Evolutionary conservation across 73 alveolate genomes (phyloP), one percentile per base, ranked within the genome.

Genomic region (Symbiodinium natans): DNA sequence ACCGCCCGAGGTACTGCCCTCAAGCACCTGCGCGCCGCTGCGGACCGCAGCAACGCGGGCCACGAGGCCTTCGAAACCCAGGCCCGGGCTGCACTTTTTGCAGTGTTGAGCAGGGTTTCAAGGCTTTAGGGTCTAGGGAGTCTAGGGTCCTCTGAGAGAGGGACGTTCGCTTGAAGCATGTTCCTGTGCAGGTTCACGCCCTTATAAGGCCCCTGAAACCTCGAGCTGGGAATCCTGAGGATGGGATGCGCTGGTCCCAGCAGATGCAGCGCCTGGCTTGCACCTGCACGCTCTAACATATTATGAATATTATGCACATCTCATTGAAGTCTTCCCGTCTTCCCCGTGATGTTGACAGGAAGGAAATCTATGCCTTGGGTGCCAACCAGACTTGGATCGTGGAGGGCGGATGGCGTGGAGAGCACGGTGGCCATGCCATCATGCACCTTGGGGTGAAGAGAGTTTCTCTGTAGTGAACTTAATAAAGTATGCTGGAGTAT

Each of bases 381-480:
- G 42, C 10, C 10, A 86, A 71, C 42, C 38, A 36, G 36, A 82
- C 86, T 17, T 88, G 95, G 95, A 29, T 88, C 23, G 74, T 56
- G 43, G 95, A 88, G 42, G 95, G 95, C 21, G 95, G 95, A 71
- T 88, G 95, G 95, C 95, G 95, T 10, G 95, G 95, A 41, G 90
- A 82, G 23, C 41, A 39, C 25, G 95, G 95, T 15, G 86, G 95
- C 27, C 95, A 89, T 40, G 95, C 95, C 25, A 10, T 89, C 43
- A 89, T 89, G 95, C 48, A 9, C 86, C 95, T 63, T 2, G 46
- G 86, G 10, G 46, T 10, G 34, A 11, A 25, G 80, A 31, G 59
- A 46, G 59, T 13, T 46, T 46, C 59, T n/a, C n/a, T n/a, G 13
- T 9, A 46, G 59, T 46, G 59, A 46, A 46, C 13, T 6, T 9